Percentiles rank a stretch among this genome's conserved stretches.
Evolutionary conservation across 768 basidiomycete species (phyloP).

Genomic region (Asterophora parasitica): DNA sequence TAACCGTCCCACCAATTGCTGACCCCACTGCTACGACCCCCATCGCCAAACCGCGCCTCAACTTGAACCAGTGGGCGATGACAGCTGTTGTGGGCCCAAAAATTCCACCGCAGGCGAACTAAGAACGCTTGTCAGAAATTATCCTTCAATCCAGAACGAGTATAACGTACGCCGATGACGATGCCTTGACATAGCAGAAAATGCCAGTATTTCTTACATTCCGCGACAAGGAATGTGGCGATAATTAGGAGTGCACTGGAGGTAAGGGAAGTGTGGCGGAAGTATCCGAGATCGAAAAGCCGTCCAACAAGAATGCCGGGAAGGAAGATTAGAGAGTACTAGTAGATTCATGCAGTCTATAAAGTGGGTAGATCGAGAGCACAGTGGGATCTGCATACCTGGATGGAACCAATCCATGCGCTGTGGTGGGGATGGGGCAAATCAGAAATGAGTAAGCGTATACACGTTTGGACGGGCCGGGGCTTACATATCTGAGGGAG

Average conservation of each 20-base stretch:
- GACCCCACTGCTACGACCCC: constrained; percentile 63
- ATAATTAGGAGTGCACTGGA: constrained; percentile 48
- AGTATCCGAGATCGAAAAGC: constrained; percentile 72
- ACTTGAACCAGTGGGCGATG: constrained; percentile 72
- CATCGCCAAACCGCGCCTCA: constrained; percentile 48
- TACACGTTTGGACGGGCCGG: not conserved
- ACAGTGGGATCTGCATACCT: constrained; percentile 32
- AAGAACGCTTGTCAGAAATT: not conserved
- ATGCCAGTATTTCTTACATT: constrained; percentile 76
- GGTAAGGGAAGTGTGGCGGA: constrained; percentile 43
- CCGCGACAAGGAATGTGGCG: constrained; percentile 60
- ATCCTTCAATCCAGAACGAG: not conserved
- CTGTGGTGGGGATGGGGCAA: constrained; percentile 35
- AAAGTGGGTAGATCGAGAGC: not conserved
- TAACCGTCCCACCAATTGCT: constrained; percentile 62
- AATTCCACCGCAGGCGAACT: constrained; percentile 51
- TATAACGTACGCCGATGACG: constrained; percentile 49
- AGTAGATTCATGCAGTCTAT: not conserved
- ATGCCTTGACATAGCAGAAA: constrained; percentile 74
- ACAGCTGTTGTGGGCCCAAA: constrained; percentile 59
- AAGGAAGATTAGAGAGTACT: constrained; percentile 62
- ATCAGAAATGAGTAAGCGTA: not conserved
- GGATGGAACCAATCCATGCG: constrained; percentile 78
- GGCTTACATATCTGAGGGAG: constrained; percentile 64
- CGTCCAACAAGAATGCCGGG: constrained; percentile 59